phyloP scores from a whole-genome alignment of 116 monocot species.

The Trichopus zeylanicus region DNA sequence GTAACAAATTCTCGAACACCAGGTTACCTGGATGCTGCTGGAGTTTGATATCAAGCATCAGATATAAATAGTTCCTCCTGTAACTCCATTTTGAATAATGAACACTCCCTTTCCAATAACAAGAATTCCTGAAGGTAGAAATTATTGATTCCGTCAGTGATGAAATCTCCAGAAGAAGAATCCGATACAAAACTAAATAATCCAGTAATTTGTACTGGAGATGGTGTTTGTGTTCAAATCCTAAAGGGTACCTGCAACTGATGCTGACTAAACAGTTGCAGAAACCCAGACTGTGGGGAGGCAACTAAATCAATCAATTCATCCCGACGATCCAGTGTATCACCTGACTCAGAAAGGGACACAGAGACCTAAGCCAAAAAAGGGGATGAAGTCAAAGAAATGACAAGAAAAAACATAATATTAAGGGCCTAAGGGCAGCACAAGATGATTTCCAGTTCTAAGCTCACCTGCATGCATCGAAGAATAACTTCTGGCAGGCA shows the following conservation, averaged over 20 bases:
- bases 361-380: slow-evolving; percentile 47
- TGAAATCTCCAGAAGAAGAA: neutral
- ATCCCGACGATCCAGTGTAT: slow-evolving; percentile 44
- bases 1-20: no score
- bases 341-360: slow-evolving; percentile 61
- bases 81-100: slow-evolving; percentile 57
- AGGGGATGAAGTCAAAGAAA: slow-evolving; percentile 1
- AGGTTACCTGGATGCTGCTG: neutral
- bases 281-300: slow-evolving; percentile 31
- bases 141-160: no score
- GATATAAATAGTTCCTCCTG: slow-evolving; percentile 37
- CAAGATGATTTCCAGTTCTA: neutral
- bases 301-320: slow-evolving; percentile 78
- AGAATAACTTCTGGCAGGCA: slow-evolving; percentile 95
- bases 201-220: no score
- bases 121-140: slow-evolving; percentile 73
- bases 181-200: no score
- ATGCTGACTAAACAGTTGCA: slow-evolving; percentile 80
- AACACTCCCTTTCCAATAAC: slow-evolving; percentile 72
- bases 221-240: no score
- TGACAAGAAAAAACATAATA: neutral
- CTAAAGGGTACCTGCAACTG: slow-evolving; percentile 64
- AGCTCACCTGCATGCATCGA: slow-evolving; percentile 86
- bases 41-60: slow-evolving; percentile 8
- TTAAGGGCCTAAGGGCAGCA: neutral